These are phyloP conservation scores for Aurifilum marmelostoma DNA, from an alignment of 2,329 filamentous ascomycete species.

Conservation along the genomic window DNA sequence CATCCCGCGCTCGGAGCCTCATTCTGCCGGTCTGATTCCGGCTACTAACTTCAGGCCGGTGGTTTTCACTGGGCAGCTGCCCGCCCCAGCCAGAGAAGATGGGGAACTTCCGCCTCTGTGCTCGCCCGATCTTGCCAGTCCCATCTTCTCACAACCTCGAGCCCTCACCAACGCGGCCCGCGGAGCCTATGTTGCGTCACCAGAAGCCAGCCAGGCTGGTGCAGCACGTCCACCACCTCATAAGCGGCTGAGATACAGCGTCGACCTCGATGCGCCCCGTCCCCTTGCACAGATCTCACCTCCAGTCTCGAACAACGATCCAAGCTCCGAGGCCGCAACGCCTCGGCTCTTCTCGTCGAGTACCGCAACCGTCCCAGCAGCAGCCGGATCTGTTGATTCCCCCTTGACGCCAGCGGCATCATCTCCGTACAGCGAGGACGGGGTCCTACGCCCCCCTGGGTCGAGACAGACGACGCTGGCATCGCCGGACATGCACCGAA, in stretches of 20 bases:
- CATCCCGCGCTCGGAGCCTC: conserved; percentile 14
- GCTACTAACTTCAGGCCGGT: conserved; percentile 9
- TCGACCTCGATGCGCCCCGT: conserved; percentile 23
- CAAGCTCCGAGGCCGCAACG: conserved; percentile 16
- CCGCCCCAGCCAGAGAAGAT: conserved; percentile 3
- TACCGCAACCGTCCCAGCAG: conserved; percentile 2
- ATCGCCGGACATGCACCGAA: conserved; percentile 41
- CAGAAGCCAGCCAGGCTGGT: conserved; percentile 8
- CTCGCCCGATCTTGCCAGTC: conserved; percentile 20
- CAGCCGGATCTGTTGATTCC: conserved; percentile 34
- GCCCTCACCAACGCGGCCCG: not conserved
- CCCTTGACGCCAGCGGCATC: conserved; percentile 47
- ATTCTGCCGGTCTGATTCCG: not conserved
- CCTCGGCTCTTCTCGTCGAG: conserved; percentile 35
- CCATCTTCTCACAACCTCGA: conserved; percentile 16
- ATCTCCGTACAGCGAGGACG: conserved; percentile 41
- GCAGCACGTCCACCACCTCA: conserved; percentile 20
- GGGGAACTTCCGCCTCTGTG: conserved; percentile 8
- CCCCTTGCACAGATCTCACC: conserved; percentile 17
- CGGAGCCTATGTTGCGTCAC: conserved; percentile 1
- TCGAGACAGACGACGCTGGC: conserved; percentile 28
- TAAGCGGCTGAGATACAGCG: conserved; percentile 29
- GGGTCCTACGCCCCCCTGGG: conserved; percentile 28
- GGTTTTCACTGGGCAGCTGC: conserved; percentile 13
- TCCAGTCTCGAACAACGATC: conserved; percentile 14